These are phyloP conservation scores for Salix koriyanagi DNA, from an alignment of 345 rosid genomes.

Conservation along the genomic window DNA sequence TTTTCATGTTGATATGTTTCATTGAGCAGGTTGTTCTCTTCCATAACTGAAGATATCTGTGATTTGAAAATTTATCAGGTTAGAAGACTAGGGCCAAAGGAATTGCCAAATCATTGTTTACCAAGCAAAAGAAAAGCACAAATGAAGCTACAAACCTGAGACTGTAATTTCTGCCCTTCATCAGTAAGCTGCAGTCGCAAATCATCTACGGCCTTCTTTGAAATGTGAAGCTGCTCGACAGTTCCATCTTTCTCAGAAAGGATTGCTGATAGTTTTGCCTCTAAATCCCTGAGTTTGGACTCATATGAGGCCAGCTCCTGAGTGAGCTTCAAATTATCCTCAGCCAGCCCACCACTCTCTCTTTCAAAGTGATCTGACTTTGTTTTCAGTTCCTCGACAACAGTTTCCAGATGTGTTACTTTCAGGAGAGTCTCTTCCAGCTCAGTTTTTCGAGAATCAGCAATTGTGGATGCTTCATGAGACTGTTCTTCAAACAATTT, in stretches of 20 bases:
- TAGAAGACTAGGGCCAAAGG: background rate
- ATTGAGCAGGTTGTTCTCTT: conserved; percentile 64
- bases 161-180: conserved; percentile 63
- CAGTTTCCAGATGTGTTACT: conserved; percentile 54
- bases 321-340: conserved; percentile 68
- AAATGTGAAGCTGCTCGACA: conserved; percentile 49
- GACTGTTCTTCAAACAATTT: conserved; percentile 50
- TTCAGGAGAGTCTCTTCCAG: conserved; percentile 58
- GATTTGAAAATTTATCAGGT: conserved; percentile 8
- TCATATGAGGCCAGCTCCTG: conserved; percentile 64
- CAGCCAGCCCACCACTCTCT: conserved; percentile 71
- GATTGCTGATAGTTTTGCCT: conserved; percentile 45
- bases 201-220: conserved; percentile 63
- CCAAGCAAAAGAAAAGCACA: background rate
- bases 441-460: conserved; percentile 55
- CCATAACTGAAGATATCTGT: conserved; percentile 69
- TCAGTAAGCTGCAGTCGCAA: conserved; percentile 51
- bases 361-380: conserved; percentile 59
- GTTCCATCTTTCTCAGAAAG: conserved; percentile 60
- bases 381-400: conserved; percentile 54
- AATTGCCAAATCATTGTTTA: background rate
- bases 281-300: conserved; percentile 53
- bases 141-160: conserved; percentile 57
- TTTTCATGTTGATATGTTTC: conserved; percentile 57
- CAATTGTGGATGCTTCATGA: conserved; percentile 47